Base-by-base conservation (phyloP, 2,329 filamentous ascomycete genomes). In the Botrytis cinerea region DNA sequence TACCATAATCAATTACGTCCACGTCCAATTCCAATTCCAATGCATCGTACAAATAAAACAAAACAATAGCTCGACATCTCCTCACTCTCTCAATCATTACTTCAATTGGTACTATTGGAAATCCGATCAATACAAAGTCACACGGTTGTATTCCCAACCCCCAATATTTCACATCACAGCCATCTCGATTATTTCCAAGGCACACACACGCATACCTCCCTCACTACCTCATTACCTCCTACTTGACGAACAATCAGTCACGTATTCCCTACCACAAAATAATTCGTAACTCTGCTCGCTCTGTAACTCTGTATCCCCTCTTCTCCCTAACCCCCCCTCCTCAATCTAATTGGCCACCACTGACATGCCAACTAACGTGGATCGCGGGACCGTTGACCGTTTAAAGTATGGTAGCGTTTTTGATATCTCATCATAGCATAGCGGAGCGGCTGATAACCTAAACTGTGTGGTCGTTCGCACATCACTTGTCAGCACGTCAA, bases 61-160 rank as follows among this genome's bases (percentile, higher is more conserved):
- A 38, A 60, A 38, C 3, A 25, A 60, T 35, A 20, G 38, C 28
- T 38, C 32, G 32, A 25, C 12, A 38, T 61, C 20, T 40, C 16
- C 25, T 61, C 22, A 9, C 54, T 59, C 28, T 9, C 20, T 60
- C 28, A 32, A 35, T 60, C 5, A 10, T 32, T 32, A 32, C 32
- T 35, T n/a, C 28, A 35, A 20, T 46, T 46, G 7, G 46, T 25
- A 25, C 46, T 9, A 60, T 38, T 5, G 4, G 9, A 7, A 25
- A 22, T 38, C 12, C 5, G 16, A 2, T 7, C 7, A 7, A 0
- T 3, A 8, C 45, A 35, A 22, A 12, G 32, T 32, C 25, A 38
- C 60, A 62, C 60, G 60, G 35, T n/a, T n/a, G 35, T 61, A 40
- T 62, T 43, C 60, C 60, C 60, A 62, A 62, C 60, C 60, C 25